phyloP scores from a whole-genome alignment of 345 rosid species.

The Murraya koenigii region DNA sequence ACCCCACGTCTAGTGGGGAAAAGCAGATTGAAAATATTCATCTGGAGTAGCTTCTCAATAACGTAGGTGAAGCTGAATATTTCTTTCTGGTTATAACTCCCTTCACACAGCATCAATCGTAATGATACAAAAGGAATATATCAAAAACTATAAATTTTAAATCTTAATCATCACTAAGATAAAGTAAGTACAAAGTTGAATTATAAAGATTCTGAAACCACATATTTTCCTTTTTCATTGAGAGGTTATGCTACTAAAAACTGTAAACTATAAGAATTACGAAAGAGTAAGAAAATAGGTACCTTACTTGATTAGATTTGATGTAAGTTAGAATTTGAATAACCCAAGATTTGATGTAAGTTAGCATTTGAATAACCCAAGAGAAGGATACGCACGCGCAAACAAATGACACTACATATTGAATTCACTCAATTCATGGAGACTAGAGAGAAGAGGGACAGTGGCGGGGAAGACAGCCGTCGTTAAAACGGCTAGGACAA shows the following conservation, averaged over 20 bases:
- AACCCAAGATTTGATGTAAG: too few species aligned
- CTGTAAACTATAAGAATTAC: background rate
- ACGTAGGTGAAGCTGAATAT: background rate
- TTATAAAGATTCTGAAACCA: background rate
- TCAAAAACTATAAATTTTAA: background rate
- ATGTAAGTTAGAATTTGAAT: too few species aligned
- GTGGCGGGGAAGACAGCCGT: background rate
- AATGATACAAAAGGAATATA: background rate
- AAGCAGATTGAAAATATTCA: conserved; percentile 37
- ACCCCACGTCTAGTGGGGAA: conserved; percentile 19
- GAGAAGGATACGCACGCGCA: background rate
- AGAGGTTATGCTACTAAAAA: background rate
- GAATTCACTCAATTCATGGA: background rate
- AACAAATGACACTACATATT: background rate
- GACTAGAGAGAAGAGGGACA: background rate
- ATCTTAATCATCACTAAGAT: background rate
- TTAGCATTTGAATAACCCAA: background rate
- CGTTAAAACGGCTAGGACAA: too few species aligned
- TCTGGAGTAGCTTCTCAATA: conserved; percentile 5
- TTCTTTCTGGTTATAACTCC: background rate
- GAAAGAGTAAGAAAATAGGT: background rate
- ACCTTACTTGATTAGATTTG: background rate
- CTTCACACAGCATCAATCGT: background rate
- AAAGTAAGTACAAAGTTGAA: background rate
- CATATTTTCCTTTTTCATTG: background rate